These are phyloP conservation scores for Massospora cicadina DNA, from an alignment of 371 early-diverging fungal species.

Conservation along the genomic window DNA sequence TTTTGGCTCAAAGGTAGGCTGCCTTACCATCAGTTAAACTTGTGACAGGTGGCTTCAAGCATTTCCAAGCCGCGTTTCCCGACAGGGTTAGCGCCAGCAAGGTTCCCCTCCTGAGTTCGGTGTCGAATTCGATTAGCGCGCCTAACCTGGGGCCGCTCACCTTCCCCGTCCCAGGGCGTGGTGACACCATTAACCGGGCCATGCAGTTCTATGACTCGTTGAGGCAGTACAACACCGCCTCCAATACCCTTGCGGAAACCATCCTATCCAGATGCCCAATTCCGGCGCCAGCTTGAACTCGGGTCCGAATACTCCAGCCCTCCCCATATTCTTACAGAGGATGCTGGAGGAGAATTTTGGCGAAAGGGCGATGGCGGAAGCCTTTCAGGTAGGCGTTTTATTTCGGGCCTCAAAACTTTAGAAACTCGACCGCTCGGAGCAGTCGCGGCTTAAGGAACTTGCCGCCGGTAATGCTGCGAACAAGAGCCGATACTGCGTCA, in stretches of 20 bases:
- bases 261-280: slow-evolving; percentile 9
- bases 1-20: slow-evolving; percentile 5
- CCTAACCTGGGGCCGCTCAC: background rate
- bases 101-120: background rate
- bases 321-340: slow-evolving; percentile 5
- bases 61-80: slow-evolving; percentile 3
- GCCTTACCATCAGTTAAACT: background rate
- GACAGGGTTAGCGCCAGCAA: background rate
- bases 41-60: slow-evolving; percentile 7
- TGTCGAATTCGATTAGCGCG: background rate
- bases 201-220: slow-evolving; percentile 3
- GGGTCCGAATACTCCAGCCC: background rate
- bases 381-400: background rate
- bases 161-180: background rate
- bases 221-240: slow-evolving; percentile 9
- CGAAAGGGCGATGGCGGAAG: slow-evolving; percentile 8
- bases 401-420: slow-evolving; percentile 11
- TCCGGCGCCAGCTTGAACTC: background rate
- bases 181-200: background rate
- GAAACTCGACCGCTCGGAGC: slow-evolving; percentile 35
- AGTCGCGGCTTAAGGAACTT: slow-evolving; percentile 38
- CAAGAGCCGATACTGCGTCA: slow-evolving; percentile 33
- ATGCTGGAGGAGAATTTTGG: slow-evolving; percentile 6
- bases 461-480: slow-evolving; percentile 33
- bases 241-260: background rate